Base-by-base conservation (phyloP, 1,284 basidiomycete genomes). In the Ustilago nuda region DNA sequence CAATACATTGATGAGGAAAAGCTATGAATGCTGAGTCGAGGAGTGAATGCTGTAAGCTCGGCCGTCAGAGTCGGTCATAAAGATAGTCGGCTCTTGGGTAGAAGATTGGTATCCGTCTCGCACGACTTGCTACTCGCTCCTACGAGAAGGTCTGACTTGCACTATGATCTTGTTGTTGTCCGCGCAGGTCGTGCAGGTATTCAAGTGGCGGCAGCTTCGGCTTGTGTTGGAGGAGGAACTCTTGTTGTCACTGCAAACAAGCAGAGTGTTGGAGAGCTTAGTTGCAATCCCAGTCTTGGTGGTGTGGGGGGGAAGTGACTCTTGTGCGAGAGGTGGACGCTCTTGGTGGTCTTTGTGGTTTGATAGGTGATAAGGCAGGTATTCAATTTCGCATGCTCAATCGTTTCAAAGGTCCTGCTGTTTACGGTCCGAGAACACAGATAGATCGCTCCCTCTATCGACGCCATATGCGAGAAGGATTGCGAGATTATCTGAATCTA, bases 121-220 rank as follows among this genome's bases (percentile, higher is more conserved):
- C 41, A 37, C 8, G 55, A 61, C 27, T 32, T 52, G 39, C 57
- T 48, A 15, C 57, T 60, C 1, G 59, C 62, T 0, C 52, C 64
- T 13, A 63, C 64, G 3, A 62, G 63, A 27, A 56, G 69, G 41
- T 64, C 65, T 1, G 57, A 64, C n/a, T 36, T 67, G 35, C 72
- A 71, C 35, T 76, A 60, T 43, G 81, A 82, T 92, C 93, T 94
- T 0, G 92, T 93, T 76, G 89, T 95, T 35, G 92, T 95, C 75
- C 94, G 94, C n/a, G 94, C 92, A 8, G 94, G 94, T 2, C 94
- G 95, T 87, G 94, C 94, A 35, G 94, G 94, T 1, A 93, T 92
- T 78, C 94, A 96, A 86, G 94, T 94, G 2, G 94, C 94, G 0
- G 90, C 93, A 11, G 94, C 91, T 3, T 90, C 94, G 11, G 93